Evolutionary conservation across 495 filamentous ascomycete genomes (phyloP).

Genomic region (Penicillium coffeae): DNA sequence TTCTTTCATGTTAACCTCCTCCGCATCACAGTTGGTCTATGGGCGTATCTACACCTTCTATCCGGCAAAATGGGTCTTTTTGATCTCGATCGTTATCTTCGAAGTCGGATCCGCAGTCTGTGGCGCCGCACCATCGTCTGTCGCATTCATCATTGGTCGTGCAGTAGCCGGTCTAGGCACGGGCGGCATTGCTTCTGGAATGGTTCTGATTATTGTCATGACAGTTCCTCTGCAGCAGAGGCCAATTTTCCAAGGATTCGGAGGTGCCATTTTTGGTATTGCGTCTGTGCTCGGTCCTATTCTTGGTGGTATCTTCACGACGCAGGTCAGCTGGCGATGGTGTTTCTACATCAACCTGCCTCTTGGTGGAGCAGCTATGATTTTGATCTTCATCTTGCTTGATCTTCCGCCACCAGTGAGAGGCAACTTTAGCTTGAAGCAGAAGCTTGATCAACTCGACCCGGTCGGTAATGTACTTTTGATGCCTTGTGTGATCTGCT

Average conservation of each 20-base stretch:
- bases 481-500: conserved; percentile 28
- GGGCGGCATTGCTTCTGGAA: conserved; percentile 39
- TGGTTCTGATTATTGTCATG: conserved; percentile 52
- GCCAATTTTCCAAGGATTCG: conserved; percentile 46
- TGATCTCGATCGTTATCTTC: conserved; percentile 40
- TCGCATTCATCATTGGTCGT: conserved; percentile 58
- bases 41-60: conserved; percentile 47
- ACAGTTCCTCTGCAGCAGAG: conserved; percentile 51
- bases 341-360: conserved; percentile 56
- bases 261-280: conserved; percentile 48
- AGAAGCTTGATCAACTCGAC: conserved; percentile 35
- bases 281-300: conserved; percentile 47
- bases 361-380: conserved; percentile 37
- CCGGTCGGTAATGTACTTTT: conserved; percentile 22
- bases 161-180: conserved; percentile 53
- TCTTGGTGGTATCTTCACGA: conserved; percentile 27
- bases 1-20: conserved; percentile 42
- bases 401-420: conserved; percentile 24
- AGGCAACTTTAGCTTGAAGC: conserved; percentile 19
- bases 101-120: conserved; percentile 57
- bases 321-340: conserved; percentile 21
- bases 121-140: conserved; percentile 55
- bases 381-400: conserved; percentile 41
- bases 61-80: conserved; percentile 38
- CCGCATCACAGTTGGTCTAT: conserved; percentile 41